A percentile compares a stretch with the other conserved stretches of the same genome.
Conservation (phyloP, 2,329 filamentous ascomycete species). For the Pseudogymnoascus sp. region DNA sequence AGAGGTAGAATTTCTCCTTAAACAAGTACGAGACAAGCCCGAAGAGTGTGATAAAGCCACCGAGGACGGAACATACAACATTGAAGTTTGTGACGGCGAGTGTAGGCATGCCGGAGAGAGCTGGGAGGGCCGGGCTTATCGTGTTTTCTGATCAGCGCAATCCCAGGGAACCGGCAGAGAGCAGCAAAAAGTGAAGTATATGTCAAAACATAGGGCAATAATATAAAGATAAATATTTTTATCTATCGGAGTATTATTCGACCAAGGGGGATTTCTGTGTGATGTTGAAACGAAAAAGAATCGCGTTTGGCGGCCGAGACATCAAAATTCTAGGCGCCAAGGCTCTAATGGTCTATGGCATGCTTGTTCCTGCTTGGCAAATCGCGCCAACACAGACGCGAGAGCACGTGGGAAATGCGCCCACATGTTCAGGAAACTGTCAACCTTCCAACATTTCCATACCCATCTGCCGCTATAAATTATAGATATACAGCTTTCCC, state of each 20-base stretch:
- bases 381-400: neutral
- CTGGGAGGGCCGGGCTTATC: neutral
- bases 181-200: neutral
- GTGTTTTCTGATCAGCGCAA: slow-evolving; percentile 7
- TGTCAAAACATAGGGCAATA: neutral
- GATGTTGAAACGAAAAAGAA: neutral
- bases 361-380: neutral
- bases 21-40: slow-evolving; percentile 76
- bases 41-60: slow-evolving; percentile 77
- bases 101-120: neutral
- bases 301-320: neutral
- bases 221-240: neutral
- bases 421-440: neutral
- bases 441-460: neutral
- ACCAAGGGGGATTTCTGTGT: neutral
- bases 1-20: slow-evolving; percentile 81
- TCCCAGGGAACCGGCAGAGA: neutral
- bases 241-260: neutral
- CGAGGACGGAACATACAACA: slow-evolving; percentile 50
- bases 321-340: neutral
- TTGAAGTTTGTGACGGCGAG: slow-evolving; percentile 40
- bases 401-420: neutral
- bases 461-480: neutral
- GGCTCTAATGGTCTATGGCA: neutral
- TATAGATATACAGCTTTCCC: neutral